These are phyloP conservation scores for Pseudopyrenochaeta lycopersici DNA, from an alignment of 2,329 filamentous ascomycete species.

Conservation along the genomic window DNA sequence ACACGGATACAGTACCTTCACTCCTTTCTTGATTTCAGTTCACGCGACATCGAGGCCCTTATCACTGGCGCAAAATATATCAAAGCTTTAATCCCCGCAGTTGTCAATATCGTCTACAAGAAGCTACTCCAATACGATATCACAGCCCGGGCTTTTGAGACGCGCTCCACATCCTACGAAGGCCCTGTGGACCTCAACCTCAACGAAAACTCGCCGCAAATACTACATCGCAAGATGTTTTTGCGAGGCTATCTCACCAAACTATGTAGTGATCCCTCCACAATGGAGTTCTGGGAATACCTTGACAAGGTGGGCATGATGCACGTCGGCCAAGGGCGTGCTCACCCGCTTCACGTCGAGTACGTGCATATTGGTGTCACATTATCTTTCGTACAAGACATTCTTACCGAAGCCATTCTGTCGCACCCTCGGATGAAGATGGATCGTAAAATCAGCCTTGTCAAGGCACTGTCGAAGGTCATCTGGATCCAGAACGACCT, in stretches of 20 bases:
- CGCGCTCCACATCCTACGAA: conserved; percentile 68
- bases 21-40: conserved; percentile 78
- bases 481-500: conserved; percentile 91
- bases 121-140: conserved; percentile 84
- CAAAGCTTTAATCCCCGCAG: conserved; percentile 80
- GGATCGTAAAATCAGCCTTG: conserved; percentile 74
- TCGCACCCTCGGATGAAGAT: conserved; percentile 73
- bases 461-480: conserved; percentile 80
- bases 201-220: conserved; percentile 76
- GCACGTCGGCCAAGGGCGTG: conserved; percentile 79
- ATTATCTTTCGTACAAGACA: conserved; percentile 79
- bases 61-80: conserved; percentile 77
- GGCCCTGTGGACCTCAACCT: conserved; percentile 71
- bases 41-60: conserved; percentile 76
- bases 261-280: conserved; percentile 77
- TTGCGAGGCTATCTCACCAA: conserved; percentile 77
- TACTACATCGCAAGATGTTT: conserved; percentile 81
- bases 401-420: conserved; percentile 79
- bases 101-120: conserved; percentile 86
- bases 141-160: conserved; percentile 78
- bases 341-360: conserved; percentile 78
- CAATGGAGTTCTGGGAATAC: conserved; percentile 84
- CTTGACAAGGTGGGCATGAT: conserved; percentile 86
- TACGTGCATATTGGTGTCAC: conserved; percentile 80
- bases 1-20: conserved; percentile 76